These are phyloP conservation scores for Xylariaceae sp. DNA, from an alignment of 2,329 filamentous ascomycete species.

Conservation along the genomic window DNA sequence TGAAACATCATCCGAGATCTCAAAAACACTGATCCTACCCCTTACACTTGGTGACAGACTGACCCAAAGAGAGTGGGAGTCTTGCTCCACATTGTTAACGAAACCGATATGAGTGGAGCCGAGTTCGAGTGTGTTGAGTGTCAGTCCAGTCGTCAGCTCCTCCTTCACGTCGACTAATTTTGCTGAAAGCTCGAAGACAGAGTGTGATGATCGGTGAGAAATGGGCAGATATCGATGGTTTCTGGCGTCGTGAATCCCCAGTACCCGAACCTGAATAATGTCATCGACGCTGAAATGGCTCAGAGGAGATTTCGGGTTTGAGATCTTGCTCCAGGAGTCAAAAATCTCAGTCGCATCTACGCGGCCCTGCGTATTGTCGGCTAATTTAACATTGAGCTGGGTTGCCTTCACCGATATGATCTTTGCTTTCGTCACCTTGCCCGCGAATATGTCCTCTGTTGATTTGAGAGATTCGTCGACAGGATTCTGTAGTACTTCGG, in stretches of 20 bases:
- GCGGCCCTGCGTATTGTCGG: constrained; percentile 85
- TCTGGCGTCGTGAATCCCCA: constrained; percentile 85
- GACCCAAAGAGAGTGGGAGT: constrained; percentile 70
- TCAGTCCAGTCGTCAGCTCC: constrained; percentile 48
- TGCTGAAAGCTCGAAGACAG: constrained; percentile 81
- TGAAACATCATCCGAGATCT: constrained; percentile 83
- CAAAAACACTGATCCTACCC: constrained; percentile 76
- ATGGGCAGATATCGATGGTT: constrained; percentile 91
- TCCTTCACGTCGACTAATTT: constrained; percentile 64
- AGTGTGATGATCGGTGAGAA: constrained; percentile 75
- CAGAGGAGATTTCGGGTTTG: constrained; percentile 77
- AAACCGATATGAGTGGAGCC: constrained; percentile 76
- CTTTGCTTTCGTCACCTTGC: constrained; percentile 69
- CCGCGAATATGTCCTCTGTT: constrained; percentile 69
- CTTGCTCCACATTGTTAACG: constrained; percentile 81
- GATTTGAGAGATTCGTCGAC: constrained; percentile 62
- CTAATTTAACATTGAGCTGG: constrained; percentile 85
- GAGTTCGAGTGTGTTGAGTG: constrained; percentile 66
- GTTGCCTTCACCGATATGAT: constrained; percentile 85
- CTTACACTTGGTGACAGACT: constrained; percentile 85
- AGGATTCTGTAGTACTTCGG: constrained; percentile 39
- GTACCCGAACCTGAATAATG: constrained; percentile 67
- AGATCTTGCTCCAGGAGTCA: constrained; percentile 81
- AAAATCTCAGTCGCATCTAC: constrained; percentile 90
- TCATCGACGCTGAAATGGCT: constrained; percentile 68